Base-by-base conservation (phyloP, 1,284 basidiomycete species). In the Hortiboletus rubellus region DNA sequence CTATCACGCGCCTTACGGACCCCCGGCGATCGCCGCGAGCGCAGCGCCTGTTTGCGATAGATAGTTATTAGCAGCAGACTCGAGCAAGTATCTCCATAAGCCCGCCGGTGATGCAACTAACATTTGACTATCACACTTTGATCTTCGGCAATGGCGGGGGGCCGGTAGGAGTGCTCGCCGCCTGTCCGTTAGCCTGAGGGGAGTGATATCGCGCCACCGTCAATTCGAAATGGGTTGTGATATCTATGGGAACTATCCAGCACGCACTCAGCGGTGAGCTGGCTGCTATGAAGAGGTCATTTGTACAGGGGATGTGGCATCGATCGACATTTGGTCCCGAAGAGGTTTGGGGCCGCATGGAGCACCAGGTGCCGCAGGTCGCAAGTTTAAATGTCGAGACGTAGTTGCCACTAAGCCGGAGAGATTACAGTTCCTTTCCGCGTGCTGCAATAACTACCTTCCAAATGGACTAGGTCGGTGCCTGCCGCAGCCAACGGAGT, bases 381-480 rank as follows among this genome's bases (percentile, higher is more conserved):
- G 27, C 6, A 18, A 11, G 36, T 42, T 34, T 30, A 47, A 33
- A 30, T 18, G 10, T 27, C 22, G 15, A 42, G 38, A 44, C 18
- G 18, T n/a, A 36, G 41, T 11, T 34, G 15, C 17, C 3, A 12
- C 30, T 14, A 41, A 31, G 36, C 40, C 52, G 34, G 22, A 30
- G 18, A 30, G 22, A 41, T 46, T 44, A 41, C 37, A n/a, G 27
- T 43, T 52, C 5, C 6, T 40, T 48, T 30, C n/a, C 41, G 44
- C 42, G 34, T 46, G 40, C 4, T 24, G 24, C 30, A 43, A 36
- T 4, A 24, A 31, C 10, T 12, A 38, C 43, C 42, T 60, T 60
- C 60, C 56, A 49, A 51, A 60, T 42, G 49, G 52, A 52, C 52
- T 4, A 46, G 18, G 17, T 22, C 40, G 33, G 41, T n/a, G 36